Conservation (phyloP, 768 basidiomycete species). For the Pleurotus citrinopileatus region DNA sequence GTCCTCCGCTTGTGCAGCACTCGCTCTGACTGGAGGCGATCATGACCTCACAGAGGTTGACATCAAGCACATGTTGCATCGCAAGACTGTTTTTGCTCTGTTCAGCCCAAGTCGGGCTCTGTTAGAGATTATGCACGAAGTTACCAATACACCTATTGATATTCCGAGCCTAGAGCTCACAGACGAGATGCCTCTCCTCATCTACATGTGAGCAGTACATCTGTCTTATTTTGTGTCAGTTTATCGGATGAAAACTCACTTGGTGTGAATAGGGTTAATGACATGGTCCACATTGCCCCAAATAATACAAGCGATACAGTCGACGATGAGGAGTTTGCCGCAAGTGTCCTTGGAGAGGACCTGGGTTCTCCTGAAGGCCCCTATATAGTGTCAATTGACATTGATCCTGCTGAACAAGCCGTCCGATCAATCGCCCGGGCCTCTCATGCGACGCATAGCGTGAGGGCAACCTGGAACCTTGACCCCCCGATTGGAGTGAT, state of each 20-base stretch:
- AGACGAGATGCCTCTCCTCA: neutral
- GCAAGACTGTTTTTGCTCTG: neutral
- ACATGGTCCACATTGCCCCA: neutral
- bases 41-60: no score
- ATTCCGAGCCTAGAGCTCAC: neutral
- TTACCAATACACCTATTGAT: constrained; percentile 1
- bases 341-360: neutral
- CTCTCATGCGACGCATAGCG: no score
- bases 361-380: neutral
- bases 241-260: neutral
- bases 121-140: neutral
- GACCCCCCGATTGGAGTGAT: neutral
- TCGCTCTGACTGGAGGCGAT: neutral
- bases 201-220: neutral
- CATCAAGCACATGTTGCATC: neutral
- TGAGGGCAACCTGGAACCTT: neutral
- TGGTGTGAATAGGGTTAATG: neutral
- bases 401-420: neutral
- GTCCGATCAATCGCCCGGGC: neutral
- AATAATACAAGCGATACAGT: neutral
- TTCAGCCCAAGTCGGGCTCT: neutral
- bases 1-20: neutral
- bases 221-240: neutral
- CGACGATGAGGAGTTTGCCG: neutral
- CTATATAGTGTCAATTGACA: neutral